Evolutionary conservation across 352 stramenopile genomes (phyloP), one percentile per base, ranked within the genome.

Genomic region (Phytophthora citricola): DNA sequence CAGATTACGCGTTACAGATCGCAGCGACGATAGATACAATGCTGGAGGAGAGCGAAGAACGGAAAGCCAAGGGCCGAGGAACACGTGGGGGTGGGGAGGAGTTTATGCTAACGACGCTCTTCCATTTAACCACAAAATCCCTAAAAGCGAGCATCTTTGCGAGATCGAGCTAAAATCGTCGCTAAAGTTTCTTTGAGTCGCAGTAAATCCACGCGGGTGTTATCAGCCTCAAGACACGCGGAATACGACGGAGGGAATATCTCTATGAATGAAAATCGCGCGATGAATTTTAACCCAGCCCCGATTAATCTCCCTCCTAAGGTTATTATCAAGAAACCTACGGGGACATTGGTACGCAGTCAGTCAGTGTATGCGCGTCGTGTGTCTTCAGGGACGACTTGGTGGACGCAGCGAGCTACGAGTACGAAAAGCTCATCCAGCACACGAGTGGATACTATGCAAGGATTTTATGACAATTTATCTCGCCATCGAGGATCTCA

Each of bases 81-180:
- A 14, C 44, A 1, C 22, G n/a, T 17, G 44, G 36, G 3, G n/a
- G 68, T 14, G 32, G 71, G 4, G 57, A 83, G 4, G 80, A 85
- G n/a, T 89, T 81, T 51, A 71, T 89, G 57, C 66, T 89, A 3
- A 83, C 75, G 9, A 87, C 80, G 11, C 51, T 87, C 8, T 86
- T 79, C 44, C 81, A 89, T 12, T 56, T 78, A 1, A 76, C 75
- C 4, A 70, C 71, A 1, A 63, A 56, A 56, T n/a, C 43, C 1
- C 49, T 55, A 38, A 7, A 49, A 65, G 46, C 44, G 59, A 10
- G 14, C 51, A 14, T 72, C 67, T 1, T 15, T 79, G 10, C 56
- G 63, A 43, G 46, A 69, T 20, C 49, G 54, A 39, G 47, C 47
- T 5, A 58, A 44, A 17, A 59, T 32, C 8, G n/a, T 29, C 5